A percentile compares a stretch with the other conserved stretches of the same genome.
These are phyloP conservation scores for Saccharomycopsis oosterbeekiorum DNA, from an alignment of 805 yeast genomes.

Conservation along the genomic window DNA sequence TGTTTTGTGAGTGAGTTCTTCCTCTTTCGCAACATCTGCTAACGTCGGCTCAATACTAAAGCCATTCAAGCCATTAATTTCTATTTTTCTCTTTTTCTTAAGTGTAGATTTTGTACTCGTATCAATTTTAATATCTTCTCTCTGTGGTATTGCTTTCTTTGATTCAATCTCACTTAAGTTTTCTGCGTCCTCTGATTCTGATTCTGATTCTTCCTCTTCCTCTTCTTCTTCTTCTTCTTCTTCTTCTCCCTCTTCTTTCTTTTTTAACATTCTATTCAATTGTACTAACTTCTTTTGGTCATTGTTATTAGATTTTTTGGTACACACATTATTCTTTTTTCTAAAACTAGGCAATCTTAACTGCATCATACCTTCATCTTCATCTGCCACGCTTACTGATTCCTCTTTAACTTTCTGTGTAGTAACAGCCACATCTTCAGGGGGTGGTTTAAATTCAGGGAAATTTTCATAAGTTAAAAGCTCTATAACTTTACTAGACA, in stretches of 20 bases:
- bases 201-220: constrained; percentile 21
- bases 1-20: neutral
- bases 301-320: constrained; percentile 22
- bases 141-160: neutral
- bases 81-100: constrained; percentile 3
- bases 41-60: neutral
- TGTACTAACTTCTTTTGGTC: constrained; percentile 25
- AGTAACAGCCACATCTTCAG: neutral
- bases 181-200: constrained; percentile 20
- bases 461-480: constrained; percentile 48
- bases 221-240: constrained; percentile 9
- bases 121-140: neutral
- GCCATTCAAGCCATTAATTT: neutral
- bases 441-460: constrained; percentile 35
- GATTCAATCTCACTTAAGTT: constrained; percentile 15
- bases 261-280: constrained; percentile 19
- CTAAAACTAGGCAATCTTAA: constrained; percentile 22
- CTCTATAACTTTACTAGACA: constrained; percentile 60
- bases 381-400: neutral
- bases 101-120: constrained; percentile 16
- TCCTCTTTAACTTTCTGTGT: constrained; percentile 2
- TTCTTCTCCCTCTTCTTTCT: constrained; percentile 10
- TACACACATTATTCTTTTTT: constrained; percentile 19
- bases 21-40: neutral
- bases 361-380: constrained; percentile 14